Conservation (phyloP, 1,284 basidiomycete species). For the Ganoderma multipileum region DNA sequence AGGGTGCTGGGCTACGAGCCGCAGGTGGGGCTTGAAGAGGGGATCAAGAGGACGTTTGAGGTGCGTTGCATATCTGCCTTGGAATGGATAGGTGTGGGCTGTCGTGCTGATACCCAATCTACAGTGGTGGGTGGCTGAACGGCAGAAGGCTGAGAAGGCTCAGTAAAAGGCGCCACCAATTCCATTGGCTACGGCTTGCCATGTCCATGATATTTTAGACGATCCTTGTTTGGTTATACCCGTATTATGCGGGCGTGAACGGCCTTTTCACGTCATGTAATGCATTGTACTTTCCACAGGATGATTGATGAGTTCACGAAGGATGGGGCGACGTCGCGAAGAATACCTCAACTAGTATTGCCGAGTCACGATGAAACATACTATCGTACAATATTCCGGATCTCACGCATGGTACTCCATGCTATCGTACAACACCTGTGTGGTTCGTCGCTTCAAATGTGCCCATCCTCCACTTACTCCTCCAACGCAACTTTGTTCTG, state of each 20-base stretch:
- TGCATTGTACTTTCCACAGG: constrained; percentile 10
- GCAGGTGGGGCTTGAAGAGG: constrained; percentile 89
- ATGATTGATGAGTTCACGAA: background rate
- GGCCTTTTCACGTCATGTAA: constrained; percentile 20
- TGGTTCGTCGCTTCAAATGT: background rate
- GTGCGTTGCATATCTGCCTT: constrained; percentile 47
- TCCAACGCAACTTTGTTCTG: constrained; percentile 38
- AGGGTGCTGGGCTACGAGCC: constrained; percentile 94
- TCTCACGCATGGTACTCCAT: background rate
- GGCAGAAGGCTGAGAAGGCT: constrained; percentile 31
- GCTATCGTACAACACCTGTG: background rate
- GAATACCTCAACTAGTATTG: background rate
- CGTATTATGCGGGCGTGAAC: constrained; percentile 18
- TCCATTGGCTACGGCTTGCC: constrained; percentile 9
- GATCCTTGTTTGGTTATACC: constrained; percentile 22
- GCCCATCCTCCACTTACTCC: background rate
- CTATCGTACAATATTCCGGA: background rate
- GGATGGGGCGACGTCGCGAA: background rate
- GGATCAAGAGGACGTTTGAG: constrained; percentile 80
- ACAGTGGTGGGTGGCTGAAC: constrained; percentile 35
- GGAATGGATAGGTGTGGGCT: background rate
- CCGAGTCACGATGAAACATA: too few relatives aligned
- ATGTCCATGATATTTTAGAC: constrained; percentile 20
- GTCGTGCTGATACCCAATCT: background rate
- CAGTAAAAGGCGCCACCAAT: constrained; percentile 23